Evolutionary conservation across 192 early-diverging fungal species (phyloP), one percentile per base, ranked within the genome.

Genomic region (Gaertneriomyces semiglobifer): DNA sequence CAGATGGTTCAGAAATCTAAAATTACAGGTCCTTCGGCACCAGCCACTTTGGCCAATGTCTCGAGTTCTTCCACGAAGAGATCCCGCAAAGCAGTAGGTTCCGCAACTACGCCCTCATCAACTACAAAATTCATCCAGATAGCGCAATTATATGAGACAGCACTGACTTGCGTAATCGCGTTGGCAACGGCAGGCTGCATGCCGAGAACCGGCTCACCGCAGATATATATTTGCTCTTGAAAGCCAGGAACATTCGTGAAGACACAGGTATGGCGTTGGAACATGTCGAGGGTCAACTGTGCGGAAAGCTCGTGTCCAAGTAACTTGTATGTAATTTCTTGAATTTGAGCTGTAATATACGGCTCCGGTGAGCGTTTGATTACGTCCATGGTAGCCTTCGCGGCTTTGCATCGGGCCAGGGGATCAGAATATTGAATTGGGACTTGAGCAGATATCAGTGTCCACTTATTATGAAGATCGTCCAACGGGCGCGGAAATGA

Each of bases 191-290:
- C 40, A 18, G 66, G 66, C 46, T 48, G 60, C 19, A 64, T 38
- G 16, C 19, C 18, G 12, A 53, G 9, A 6, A 69, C 68, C 7
- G 62, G 43, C 38, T 62, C 51, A 20, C 65, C 70, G 50, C 58
- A 65, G 2, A 71, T 5, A 57, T 71, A 71, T 7, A 71, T 66
- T 8, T 33, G 51, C 48, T 65, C 47, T 18, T 10, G n/a, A 43
- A 71, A 71, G 3, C 70, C 70, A 20, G 70, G 62, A 9, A 64
- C 62, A 51, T 71, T 71, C 53, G 70, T 64, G 54, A 71, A 64
- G 20, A 71, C 47, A 41, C 54, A 16, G 2, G 63, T 41, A 45
- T 71, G 70, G 45, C 19, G 6, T n/a, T 20, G 4, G 39, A 71
- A 62, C 48, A 71, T 8, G 16, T 71, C 62, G 16, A 46, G 45